Percentiles rank a stretch among this genome's conserved stretches.
These are phyloP conservation scores for Pleurotus eryngii DNA, from an alignment of 768 basidiomycete genomes.

Conservation along the genomic window DNA sequence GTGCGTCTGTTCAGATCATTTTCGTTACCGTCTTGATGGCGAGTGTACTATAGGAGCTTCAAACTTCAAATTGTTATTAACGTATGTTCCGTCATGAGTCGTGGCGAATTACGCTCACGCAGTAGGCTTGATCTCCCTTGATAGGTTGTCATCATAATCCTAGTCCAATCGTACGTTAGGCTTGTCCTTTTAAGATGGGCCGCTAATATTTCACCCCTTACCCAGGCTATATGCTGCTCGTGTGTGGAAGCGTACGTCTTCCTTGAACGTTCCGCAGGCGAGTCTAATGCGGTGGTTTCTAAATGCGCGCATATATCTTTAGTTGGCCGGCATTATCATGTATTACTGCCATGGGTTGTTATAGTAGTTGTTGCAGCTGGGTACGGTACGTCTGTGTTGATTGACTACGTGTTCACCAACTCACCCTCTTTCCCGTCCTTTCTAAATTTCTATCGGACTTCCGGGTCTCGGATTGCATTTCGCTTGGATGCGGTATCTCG, in stretches of 20 bases:
- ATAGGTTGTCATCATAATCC: constrained; percentile 23
- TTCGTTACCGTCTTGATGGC: neutral
- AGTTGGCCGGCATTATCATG: constrained; percentile 9
- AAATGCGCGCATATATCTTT: neutral
- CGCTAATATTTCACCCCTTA: neutral
- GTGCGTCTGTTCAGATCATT: neutral
- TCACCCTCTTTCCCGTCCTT: too few species aligned
- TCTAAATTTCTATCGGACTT: too few species aligned
- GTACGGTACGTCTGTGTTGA: neutral
- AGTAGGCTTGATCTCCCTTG: neutral
- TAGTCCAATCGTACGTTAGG: constrained; percentile 20
- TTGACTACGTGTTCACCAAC: too few species aligned
- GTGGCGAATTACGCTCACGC: neutral
- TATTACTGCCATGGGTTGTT: constrained; percentile 6
- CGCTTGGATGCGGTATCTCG: too few species aligned
- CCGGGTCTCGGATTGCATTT: too few species aligned
- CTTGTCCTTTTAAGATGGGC: neutral
- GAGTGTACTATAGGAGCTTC: constrained; percentile 16
- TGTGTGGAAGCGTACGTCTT: constrained; percentile 26
- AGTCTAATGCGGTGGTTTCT: too few species aligned
- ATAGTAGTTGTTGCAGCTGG: neutral
- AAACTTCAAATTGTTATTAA: constrained; percentile 25
- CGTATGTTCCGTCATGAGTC: constrained; percentile 10
- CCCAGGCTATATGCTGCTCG: constrained; percentile 23
- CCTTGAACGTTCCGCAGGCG: neutral